Base-by-base conservation (phyloP, 2,329 filamentous ascomycete species). In the Nemania abortiva region DNA sequence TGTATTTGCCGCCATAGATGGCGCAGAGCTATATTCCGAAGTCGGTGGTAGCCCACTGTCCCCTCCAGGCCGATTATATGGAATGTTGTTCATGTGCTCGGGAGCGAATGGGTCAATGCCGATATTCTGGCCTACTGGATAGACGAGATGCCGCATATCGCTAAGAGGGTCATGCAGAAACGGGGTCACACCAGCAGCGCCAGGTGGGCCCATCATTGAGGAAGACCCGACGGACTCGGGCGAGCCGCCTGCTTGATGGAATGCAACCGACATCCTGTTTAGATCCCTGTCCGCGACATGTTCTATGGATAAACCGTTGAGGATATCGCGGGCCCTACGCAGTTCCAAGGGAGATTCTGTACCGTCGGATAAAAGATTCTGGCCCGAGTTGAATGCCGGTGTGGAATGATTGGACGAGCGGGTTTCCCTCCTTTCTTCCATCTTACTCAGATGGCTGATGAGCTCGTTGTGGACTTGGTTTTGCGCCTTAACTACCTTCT, bases 41-140 rank as follows among this genome's bases (percentile, higher is more conserved):
- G 82, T 80, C 63, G 86, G 81, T 20, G 81, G 78, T 57, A 82
- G 74, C 4, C 78, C 74, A 54, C 79, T 83, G 2, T 85, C 82
- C 59, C 86, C 85, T 66, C 92, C 93, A 2, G 92, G 86, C 18
- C 88, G 93, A 9, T 91, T 86, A 78, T 97, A 98, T 0, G 95
- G 94, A 65, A 98, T 97, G 78, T 97, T 97, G 82, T 95, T 90
- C 77, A 98, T 94, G 77, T 98, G 94, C 75, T 98, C 95, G 74
- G 93, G 92, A 78, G 95, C 95, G 86, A 97, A 96, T 1, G 95
- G 95, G 77, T 98, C 95, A 73, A 98, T 98, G 62, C 95, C 95
- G 73, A 97, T 93, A 0, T 91, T 96, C 72, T 94, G 90, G 20
- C 95, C 95, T 18, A 97, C 94, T 0, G 95, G 95, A 78, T 98